Evolutionary conservation across 1,139 yeast genomes (phyloP).

Genomic region (Magnusiomyces suaveolens): DNA sequence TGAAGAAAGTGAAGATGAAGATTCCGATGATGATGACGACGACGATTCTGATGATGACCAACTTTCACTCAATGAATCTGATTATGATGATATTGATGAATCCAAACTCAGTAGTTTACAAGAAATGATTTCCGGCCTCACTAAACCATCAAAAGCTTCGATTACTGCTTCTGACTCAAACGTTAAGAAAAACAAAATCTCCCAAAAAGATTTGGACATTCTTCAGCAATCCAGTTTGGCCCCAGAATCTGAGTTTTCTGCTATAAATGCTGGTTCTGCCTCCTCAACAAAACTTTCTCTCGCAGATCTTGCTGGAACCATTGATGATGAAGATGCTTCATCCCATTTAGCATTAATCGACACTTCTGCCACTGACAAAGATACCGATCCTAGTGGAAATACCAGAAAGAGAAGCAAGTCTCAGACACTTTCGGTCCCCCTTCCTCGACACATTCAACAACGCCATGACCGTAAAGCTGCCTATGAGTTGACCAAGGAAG

Average conservation of each 20-base stretch:
- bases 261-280: conserved; percentile 38
- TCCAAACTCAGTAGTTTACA: conserved; percentile 20
- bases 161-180: background rate
- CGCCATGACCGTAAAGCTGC: conserved; percentile 87
- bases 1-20: conserved; percentile 23
- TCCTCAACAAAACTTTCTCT: conserved; percentile 10
- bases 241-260: conserved; percentile 61
- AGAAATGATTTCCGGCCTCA: conserved; percentile 19
- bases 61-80: conserved; percentile 21
- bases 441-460: conserved; percentile 77
- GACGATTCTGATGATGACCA: conserved; percentile 25
- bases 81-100: conserved; percentile 23
- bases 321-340: conserved; percentile 13
- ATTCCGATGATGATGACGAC: conserved; percentile 24
- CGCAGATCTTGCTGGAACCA: conserved; percentile 13
- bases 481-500: conserved; percentile 76
- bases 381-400: conserved; percentile 6
- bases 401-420: conserved; percentile 24
- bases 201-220: conserved; percentile 32
- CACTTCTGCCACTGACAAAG: conserved; percentile 4
- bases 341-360: conserved; percentile 21
- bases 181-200: background rate
- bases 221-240: conserved; percentile 41
- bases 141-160: conserved; percentile 19
- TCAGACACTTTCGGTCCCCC: conserved; percentile 59